Evolutionary conservation across 208 protist genomes (phyloP).

Genomic region (Trypanosoma theileri): DNA sequence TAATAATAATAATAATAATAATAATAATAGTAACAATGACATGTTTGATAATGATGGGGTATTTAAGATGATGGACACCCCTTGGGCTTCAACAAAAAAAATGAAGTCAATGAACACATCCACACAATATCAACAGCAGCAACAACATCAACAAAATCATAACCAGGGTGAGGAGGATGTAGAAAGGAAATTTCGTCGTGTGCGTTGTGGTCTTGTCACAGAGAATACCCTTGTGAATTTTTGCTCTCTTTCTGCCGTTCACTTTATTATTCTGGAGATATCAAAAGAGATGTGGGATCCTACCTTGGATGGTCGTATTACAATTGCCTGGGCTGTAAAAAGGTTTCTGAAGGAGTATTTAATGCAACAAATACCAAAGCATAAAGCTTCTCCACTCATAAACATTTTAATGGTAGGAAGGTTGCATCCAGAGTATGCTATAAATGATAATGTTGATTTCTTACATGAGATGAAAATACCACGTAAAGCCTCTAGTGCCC

Average conservation of each 20-base stretch:
- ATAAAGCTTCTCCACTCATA: constrained; percentile 66
- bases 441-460: constrained; percentile 56
- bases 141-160: background rate
- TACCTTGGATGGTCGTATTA: constrained; percentile 73
- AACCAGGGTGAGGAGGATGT: background rate
- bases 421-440: constrained; percentile 47
- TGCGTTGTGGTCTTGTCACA: constrained; percentile 73
- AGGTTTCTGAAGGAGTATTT: constrained; percentile 78
- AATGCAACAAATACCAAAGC: constrained; percentile 58
- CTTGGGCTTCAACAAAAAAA: background rate
- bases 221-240: constrained; percentile 73
- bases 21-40: constrained; percentile 4
- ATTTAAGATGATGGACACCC: too few relatives aligned
- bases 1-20: background rate
- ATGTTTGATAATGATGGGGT: background rate
- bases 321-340: constrained; percentile 66
- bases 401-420: constrained; percentile 73
- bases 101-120: background rate
- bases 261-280: constrained; percentile 81
- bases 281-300: constrained; percentile 83
- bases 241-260: constrained; percentile 68
- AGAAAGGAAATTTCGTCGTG: constrained; percentile 24
- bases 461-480: constrained; percentile 71
- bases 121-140: background rate
- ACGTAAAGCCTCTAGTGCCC: constrained; percentile 35